Percentiles rank a stretch among this genome's conserved stretches.
Evolutionary conservation across 805 yeast species (phyloP).

Genomic region (Schwanniomyces vanrijiae): DNA sequence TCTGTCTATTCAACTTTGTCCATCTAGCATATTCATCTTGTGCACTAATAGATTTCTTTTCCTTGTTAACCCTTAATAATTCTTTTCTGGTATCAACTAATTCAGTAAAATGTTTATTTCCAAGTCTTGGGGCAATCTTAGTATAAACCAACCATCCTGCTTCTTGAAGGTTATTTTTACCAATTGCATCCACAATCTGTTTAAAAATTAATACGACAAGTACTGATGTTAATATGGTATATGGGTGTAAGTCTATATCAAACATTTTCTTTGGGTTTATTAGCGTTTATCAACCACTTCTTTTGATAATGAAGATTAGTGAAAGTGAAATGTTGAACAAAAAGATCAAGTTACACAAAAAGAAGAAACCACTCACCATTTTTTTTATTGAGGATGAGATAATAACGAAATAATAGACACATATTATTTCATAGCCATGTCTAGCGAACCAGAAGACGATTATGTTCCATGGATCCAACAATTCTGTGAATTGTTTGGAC

Average conservation of each 20-base stretch:
- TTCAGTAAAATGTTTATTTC: constrained; percentile 27
- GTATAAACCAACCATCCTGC: constrained; percentile 40
- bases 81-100: constrained; percentile 37
- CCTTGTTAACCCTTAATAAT: constrained; percentile 46
- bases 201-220: constrained; percentile 37
- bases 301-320: background rate
- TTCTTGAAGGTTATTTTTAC: constrained; percentile 32
- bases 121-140: constrained; percentile 28
- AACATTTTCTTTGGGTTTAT: background rate
- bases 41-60: constrained; percentile 67
- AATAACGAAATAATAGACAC: background rate
- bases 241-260: constrained; percentile 33
- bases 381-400: constrained; percentile 2
- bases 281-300: background rate
- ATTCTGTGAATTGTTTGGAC: constrained; percentile 76
- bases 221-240: constrained; percentile 31
- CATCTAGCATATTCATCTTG: constrained; percentile 95
- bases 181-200: constrained; percentile 35
- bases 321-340: background rate
- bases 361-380: background rate
- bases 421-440: constrained; percentile 21
- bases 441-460: constrained; percentile 50
- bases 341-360: background rate
- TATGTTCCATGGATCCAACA: constrained; percentile 80
- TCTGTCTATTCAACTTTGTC: constrained; percentile 84